These are phyloP conservation scores for Raphanus sativus DNA, from an alignment of 345 rosid genomes.

Conservation along the genomic window DNA sequence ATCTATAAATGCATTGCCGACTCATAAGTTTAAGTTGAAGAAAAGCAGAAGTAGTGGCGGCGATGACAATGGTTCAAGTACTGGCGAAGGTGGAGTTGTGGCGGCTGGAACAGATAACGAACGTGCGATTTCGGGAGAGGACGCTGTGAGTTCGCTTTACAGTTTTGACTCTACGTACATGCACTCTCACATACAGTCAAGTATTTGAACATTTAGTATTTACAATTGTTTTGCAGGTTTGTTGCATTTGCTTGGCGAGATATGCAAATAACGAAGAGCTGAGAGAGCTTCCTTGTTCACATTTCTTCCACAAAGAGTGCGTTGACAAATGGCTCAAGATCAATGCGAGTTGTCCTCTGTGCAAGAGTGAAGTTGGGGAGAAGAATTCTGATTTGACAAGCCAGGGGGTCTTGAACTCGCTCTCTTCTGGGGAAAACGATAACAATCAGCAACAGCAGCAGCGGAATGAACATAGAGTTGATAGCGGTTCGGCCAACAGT, in stretches of 20 bases:
- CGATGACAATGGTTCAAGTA: constrained; percentile 29
- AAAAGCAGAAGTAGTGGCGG: constrained; percentile 51
- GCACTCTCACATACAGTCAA: background rate
- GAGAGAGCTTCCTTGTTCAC: constrained; percentile 84
- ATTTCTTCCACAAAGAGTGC: constrained; percentile 94
- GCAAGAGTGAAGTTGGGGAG: constrained; percentile 85
- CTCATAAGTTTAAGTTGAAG: constrained; percentile 80
- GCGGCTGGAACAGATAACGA: constrained; percentile 93
- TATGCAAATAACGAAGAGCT: constrained; percentile 89
- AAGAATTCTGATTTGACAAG: constrained; percentile 45
- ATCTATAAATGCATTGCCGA: constrained; percentile 82
- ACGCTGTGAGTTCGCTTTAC: constrained; percentile 61
- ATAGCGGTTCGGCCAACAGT: constrained; percentile 38
- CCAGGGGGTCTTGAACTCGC: constrained; percentile 42
- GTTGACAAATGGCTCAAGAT: constrained; percentile 97
- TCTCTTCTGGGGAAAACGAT: constrained; percentile 41
- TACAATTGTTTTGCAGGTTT: constrained; percentile 49
- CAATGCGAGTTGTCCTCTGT: constrained; percentile 88
- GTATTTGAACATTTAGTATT: background rate
- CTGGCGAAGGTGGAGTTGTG: constrained; percentile 76
- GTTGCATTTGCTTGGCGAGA: constrained; percentile 95
- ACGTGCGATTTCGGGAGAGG: constrained; percentile 80
- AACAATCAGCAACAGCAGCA: constrained; percentile 37
- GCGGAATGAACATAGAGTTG: constrained; percentile 43
- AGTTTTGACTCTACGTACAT: background rate